phyloP scores from a whole-genome alignment of 306 rosid genomes.

The Vicia faba region DNA sequence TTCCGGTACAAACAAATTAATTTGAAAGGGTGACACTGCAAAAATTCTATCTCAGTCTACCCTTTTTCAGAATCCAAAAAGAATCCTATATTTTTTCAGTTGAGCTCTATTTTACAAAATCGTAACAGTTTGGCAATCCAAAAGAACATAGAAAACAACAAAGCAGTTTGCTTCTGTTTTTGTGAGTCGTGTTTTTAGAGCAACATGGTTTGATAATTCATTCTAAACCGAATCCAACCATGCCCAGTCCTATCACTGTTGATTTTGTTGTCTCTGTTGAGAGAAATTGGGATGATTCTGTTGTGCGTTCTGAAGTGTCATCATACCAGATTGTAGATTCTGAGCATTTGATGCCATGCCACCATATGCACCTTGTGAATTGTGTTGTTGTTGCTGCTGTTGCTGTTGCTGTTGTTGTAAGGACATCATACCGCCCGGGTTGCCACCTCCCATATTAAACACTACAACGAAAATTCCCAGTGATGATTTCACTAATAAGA shows the following conservation, averaged over 20 bases:
- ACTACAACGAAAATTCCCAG: slow-evolving; percentile 56
- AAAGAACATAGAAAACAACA: background rate
- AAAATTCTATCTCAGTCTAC: background rate
- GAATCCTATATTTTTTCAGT: background rate
- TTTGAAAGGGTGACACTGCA: no score
- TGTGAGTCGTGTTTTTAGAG: slow-evolving; percentile 7
- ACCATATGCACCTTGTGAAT: slow-evolving; percentile 76
- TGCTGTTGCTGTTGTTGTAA: slow-evolving; percentile 55
- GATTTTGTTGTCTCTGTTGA: slow-evolving; percentile 94
- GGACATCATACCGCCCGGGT: slow-evolving; percentile 77
- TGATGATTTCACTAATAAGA: slow-evolving; percentile 25
- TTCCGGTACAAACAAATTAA: no score
- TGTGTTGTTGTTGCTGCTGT: slow-evolving; percentile 58
- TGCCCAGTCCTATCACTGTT: slow-evolving; percentile 44
- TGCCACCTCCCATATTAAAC: slow-evolving; percentile 80
- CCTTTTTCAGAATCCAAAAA: background rate
- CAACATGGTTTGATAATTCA: slow-evolving; percentile 10
- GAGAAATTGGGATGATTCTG: slow-evolving; percentile 80
- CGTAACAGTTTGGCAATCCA: background rate
- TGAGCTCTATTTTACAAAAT: slow-evolving; percentile 10
- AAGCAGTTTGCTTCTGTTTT: background rate
- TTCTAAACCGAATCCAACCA: slow-evolving; percentile 26
- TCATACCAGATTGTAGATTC: slow-evolving; percentile 78
- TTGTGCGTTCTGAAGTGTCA: slow-evolving; percentile 63
- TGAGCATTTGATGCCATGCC: slow-evolving; percentile 73